Base-by-base conservation (phyloP, 2,329 filamentous ascomycete genomes). In the Graphilbum fragrans region DNA sequence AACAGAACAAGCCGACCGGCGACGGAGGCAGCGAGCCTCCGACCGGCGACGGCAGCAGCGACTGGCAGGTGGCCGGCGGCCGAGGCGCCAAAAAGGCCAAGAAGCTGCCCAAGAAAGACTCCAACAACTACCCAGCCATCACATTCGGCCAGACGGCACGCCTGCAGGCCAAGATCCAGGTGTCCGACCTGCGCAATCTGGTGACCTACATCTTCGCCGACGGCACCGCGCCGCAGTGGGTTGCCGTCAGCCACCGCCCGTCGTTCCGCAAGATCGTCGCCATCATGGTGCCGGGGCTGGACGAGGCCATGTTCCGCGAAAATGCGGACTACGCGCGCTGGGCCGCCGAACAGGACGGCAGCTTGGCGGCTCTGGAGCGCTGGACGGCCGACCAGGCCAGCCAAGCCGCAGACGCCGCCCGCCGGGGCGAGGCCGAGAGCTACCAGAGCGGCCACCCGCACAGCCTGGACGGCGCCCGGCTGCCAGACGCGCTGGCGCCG, bases 241-340 rank as follows among this genome's bases (percentile, higher is more conserved):
- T 82, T 35, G 68, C 71, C 35, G 69, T 82, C 38, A 66, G 66
- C 45, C 71, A 82, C 52, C 69, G 79, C 36, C 70, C 74, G 6
- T 67, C 77, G 44, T 77, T 83, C 51, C 66, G 76, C 48, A 93
- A 92, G 62, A 82, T 93, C 23, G 88, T 96, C 23, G 75, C 85
- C 33, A 65, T 98, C 49, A 90, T 95, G 83, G 79, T 95, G 11
- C 92, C 92, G 11, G 92, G 92, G 0, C 64, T 98, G 20, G 90
- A 96, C 56, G 75, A 86, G 53, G 82, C 78, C 47, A 92, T 96
- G 83, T 94, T 96, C 62, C 76, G 82, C 57, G 70, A 74, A 12
- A 55, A 61, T 31, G 66, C 71, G 31, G 62, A 77, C 48, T 70
- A 69, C 38, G 55, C 60, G 10, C 60, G 55, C 1, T 45, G 40